A percentile compares a stretch with the other conserved stretches of the same genome.
Evolutionary conservation across 2,329 filamentous ascomycete genomes (phyloP).

Genomic region (Ophiostoma fasciatum): DNA sequence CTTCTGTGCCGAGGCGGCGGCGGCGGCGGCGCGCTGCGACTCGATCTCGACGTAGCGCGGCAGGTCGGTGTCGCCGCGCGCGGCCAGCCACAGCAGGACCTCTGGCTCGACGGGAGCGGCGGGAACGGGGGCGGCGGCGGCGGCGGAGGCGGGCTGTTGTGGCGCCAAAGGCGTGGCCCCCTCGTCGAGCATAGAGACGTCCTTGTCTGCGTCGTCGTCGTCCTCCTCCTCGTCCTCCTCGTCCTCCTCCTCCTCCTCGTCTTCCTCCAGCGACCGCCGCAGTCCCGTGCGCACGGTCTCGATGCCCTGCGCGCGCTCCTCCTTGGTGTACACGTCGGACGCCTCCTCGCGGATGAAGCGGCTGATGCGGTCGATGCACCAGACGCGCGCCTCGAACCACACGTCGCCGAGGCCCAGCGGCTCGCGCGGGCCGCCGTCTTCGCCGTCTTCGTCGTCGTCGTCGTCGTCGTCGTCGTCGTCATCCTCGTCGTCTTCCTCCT

Average conservation of each 20-base stretch:
- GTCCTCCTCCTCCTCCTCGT: conserved; percentile 40
- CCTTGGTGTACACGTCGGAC: conserved; percentile 54
- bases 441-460: conserved; percentile 21
- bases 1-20: conserved; percentile 3
- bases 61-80: conserved; percentile 29
- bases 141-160: conserved; percentile 5
- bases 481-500: conserved; percentile 18
- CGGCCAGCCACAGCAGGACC: conserved; percentile 30
- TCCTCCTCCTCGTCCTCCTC: conserved; percentile 39
- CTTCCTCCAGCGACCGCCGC: conserved; percentile 35
- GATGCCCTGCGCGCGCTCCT: conserved; percentile 51
- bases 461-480: conserved; percentile 24
- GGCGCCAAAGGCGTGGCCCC: too few species aligned
- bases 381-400: conserved; percentile 22
- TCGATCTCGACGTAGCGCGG: conserved; percentile 28
- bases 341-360: conserved; percentile 31
- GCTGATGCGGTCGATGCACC: conserved; percentile 18
- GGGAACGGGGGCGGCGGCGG: conserved; percentile 17
- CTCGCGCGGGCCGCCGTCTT: conserved; percentile 20
- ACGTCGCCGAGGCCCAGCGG: conserved; percentile 21
- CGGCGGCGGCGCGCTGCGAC: conserved; percentile 9
- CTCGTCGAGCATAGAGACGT: conserved; percentile 5
- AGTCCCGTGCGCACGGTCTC: conserved; percentile 61
- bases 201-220: conserved; percentile 32
- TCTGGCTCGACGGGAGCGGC: conserved; percentile 27